Conservation (phyloP, 768 basidiomycete genomes). For the Hemileccinum rubropunctum region DNA sequence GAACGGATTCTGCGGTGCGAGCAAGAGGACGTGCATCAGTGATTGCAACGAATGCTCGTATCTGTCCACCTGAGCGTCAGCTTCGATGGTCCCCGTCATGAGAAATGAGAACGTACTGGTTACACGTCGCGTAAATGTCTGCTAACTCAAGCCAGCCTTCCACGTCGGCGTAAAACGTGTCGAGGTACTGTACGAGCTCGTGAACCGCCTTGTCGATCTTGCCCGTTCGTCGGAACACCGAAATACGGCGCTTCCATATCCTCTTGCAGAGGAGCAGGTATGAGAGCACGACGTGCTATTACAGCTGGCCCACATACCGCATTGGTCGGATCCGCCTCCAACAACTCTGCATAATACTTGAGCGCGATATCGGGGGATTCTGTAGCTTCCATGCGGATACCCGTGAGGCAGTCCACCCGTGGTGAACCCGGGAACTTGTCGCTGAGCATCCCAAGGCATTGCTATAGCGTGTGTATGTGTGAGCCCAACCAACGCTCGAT, state of each 20-base stretch:
- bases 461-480: conserved; percentile 12
- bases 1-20: conserved; percentile 85
- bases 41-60: conserved; percentile 72
- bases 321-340: conserved; percentile 66
- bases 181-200: conserved; percentile 70
- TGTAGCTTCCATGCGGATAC: conserved; percentile 73
- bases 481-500: conserved; percentile 2
- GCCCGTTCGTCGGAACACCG: conserved; percentile 62
- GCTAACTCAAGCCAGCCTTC: conserved; percentile 89
- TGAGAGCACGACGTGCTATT: background rate
- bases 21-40: conserved; percentile 75
- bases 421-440: conserved; percentile 76
- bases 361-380: conserved; percentile 57
- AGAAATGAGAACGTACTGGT: conserved; percentile 52
- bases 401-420: conserved; percentile 73
- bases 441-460: conserved; percentile 50
- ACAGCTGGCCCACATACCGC: conserved; percentile 50
- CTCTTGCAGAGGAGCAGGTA: conserved; percentile 34
- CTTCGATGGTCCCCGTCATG: background rate
- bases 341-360: conserved; percentile 56
- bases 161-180: conserved; percentile 85
- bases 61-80: conserved; percentile 35
- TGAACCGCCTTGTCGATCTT: conserved; percentile 64
- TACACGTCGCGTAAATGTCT: conserved; percentile 70
- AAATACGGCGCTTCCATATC: conserved; percentile 79